Percentiles rank a stretch among this genome's conserved stretches.
Evolutionary conservation across 805 yeast species (phyloP).

Genomic region (Schizosaccharomyces japonicus): DNA sequence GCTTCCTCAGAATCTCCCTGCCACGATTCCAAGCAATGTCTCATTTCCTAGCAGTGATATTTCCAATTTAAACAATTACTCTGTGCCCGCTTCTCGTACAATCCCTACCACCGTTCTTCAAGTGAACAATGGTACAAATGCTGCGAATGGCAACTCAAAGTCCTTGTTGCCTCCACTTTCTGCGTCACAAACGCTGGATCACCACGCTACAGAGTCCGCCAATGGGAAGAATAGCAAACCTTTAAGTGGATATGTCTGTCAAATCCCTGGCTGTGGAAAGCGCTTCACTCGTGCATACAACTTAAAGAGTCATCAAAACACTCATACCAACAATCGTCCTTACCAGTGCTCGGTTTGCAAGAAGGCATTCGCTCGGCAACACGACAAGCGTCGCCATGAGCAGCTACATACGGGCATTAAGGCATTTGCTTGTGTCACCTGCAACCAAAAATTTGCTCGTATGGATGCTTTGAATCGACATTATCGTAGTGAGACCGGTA

Average conservation of each 20-base stretch:
- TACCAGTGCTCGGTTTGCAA: slow-evolving; percentile 39
- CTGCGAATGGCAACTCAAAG: neutral
- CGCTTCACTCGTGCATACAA: slow-evolving; percentile 82
- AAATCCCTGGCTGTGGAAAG: slow-evolving; percentile 42
- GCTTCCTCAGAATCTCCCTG: too few species aligned
- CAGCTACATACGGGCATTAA: slow-evolving; percentile 49
- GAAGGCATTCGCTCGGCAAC: slow-evolving; percentile 51
- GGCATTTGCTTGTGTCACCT: slow-evolving; percentile 60
- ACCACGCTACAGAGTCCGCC: neutral
- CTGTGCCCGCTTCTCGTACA: neutral
- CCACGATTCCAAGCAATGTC: too few species aligned
- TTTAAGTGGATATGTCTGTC: slow-evolving; percentile 41
- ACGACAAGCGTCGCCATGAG: slow-evolving; percentile 57
- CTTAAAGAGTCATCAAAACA: slow-evolving; percentile 68
- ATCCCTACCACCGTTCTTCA: neutral
- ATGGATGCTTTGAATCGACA: slow-evolving; percentile 60
- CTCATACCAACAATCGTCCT: slow-evolving; percentile 60
- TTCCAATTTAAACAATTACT: too few species aligned
- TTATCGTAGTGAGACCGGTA: slow-evolving; percentile 52
- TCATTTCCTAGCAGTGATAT: too few species aligned
- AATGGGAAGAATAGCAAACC: neutral
- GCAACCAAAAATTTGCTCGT: slow-evolving; percentile 49
- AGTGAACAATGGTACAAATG: neutral
- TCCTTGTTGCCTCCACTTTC: neutral
- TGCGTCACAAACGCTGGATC: neutral